A percentile compares a stretch with the other conserved stretches of the same genome.
Conservation (phyloP, 2,329 filamentous ascomycete species). For the Falciphora oryzae region DNA sequence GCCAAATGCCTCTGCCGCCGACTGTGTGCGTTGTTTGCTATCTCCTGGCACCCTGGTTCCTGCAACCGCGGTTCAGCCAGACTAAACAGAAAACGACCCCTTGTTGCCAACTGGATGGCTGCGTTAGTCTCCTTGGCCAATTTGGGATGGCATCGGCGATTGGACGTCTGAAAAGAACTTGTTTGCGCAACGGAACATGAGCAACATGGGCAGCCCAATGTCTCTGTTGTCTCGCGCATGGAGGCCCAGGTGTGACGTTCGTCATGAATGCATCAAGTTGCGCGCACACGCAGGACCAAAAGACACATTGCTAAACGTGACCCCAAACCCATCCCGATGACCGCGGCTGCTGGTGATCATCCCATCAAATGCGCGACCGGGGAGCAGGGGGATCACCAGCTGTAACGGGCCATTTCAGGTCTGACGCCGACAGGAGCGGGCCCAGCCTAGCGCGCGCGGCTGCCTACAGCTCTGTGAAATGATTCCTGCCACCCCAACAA, state of each 20-base stretch:
- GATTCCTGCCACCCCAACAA: background rate
- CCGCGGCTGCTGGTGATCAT: background rate
- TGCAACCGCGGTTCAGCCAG: no score
- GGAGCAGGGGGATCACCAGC: background rate
- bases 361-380: background rate
- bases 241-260: no score
- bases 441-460: background rate
- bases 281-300: no score
- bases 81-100: background rate
- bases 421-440: background rate
- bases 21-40: background rate
- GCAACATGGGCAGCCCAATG: background rate
- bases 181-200: background rate
- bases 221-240: no score
- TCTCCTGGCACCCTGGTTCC: no score
- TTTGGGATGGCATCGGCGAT: background rate
- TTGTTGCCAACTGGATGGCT: no score
- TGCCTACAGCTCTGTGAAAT: background rate
- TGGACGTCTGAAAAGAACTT: background rate
- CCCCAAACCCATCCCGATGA: background rate
- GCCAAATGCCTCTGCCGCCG: no score
- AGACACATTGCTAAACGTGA: background rate
- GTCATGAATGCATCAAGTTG: no score
- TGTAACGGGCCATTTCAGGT: no score
- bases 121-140: no score